A percentile compares a stretch with the other conserved stretches of the same genome.
These are phyloP conservation scores for Tulasnella sp. DNA, from an alignment of 768 basidiomycete genomes.

Conservation along the genomic window DNA sequence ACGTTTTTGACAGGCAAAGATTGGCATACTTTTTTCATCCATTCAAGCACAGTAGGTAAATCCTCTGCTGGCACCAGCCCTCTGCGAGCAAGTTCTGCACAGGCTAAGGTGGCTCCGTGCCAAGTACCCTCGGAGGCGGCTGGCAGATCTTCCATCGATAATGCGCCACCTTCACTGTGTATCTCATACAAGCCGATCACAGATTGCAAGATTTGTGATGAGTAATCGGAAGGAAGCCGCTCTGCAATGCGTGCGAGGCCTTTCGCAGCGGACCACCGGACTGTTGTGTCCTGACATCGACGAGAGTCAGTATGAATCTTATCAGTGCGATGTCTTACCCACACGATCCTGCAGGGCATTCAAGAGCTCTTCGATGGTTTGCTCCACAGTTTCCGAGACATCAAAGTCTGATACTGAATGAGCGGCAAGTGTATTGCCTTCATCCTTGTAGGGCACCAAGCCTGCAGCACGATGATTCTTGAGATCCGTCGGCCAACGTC, in stretches of 20 bases:
- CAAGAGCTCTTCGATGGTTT: constrained; percentile 60
- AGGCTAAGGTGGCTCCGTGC: constrained; percentile 89
- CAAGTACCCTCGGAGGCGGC: constrained; percentile 76
- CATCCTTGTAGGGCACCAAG: not conserved
- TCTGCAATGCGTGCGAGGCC: constrained; percentile 76
- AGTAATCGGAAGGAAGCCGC: constrained; percentile 63
- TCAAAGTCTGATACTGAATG: constrained; percentile 40
- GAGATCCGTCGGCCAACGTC: not conserved
- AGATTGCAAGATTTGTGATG: constrained; percentile 71
- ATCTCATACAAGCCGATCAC: constrained; percentile 65
- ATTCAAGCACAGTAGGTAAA: constrained; percentile 55
- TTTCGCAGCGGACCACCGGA: constrained; percentile 92
- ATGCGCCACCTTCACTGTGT: constrained; percentile 49
- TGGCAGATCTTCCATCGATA: constrained; percentile 50
- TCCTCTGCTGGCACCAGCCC: constrained; percentile 51
- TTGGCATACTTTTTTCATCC: constrained; percentile 61
- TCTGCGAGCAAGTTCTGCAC: constrained; percentile 84
- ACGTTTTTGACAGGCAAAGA: not conserved
- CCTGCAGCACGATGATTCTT: not conserved
- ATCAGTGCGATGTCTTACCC: constrained; percentile 15
- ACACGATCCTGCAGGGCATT: constrained; percentile 73
- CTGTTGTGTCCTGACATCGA: constrained; percentile 67
- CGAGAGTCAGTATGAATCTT: not conserved
- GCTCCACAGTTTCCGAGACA: constrained; percentile 69
- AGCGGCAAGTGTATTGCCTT: not conserved